Conservation (phyloP, 1,284 basidiomycete species). For the Cryptococcus floricola region DNA sequence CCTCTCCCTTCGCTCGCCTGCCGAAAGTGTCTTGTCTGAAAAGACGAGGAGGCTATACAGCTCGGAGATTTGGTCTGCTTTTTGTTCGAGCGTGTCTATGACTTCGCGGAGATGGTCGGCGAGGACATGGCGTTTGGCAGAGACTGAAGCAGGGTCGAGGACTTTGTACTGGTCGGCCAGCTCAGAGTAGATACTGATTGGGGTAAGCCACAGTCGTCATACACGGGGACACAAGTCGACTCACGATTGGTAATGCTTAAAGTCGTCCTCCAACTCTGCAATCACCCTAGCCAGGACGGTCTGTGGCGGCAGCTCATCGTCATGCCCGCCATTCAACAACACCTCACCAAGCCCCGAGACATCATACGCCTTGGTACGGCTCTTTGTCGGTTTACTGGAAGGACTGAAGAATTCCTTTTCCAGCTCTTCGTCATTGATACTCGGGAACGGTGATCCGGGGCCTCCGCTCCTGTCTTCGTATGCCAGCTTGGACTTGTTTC, state of each 20-base stretch:
- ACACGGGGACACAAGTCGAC: conserved; percentile 22
- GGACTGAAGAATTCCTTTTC: conserved; percentile 68
- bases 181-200: conserved; percentile 71
- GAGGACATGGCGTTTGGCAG: conserved; percentile 70
- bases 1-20: background rate
- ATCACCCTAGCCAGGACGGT: conserved; percentile 74
- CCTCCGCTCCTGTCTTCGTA: conserved; percentile 12
- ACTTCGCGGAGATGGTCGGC: conserved; percentile 82
- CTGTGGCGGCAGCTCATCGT: conserved; percentile 64
- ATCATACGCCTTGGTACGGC: no score
- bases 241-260: conserved; percentile 81
- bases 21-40: conserved; percentile 54
- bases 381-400: background rate
- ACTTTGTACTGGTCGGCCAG: conserved; percentile 83
- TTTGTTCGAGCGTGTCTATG: conserved; percentile 80
- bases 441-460: conserved; percentile 66
- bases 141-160: conserved; percentile 75
- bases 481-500: conserved; percentile 4
- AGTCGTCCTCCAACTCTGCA: conserved; percentile 81
- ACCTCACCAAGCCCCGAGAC: no score
- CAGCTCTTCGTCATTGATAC: conserved; percentile 67
- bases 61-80: conserved; percentile 83
- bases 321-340: background rate
- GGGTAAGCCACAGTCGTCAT: background rate
- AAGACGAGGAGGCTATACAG: conserved; percentile 73